Conservation (phyloP, 805 yeast genomes). For the Metschnikowia cerradonensis region DNA sequence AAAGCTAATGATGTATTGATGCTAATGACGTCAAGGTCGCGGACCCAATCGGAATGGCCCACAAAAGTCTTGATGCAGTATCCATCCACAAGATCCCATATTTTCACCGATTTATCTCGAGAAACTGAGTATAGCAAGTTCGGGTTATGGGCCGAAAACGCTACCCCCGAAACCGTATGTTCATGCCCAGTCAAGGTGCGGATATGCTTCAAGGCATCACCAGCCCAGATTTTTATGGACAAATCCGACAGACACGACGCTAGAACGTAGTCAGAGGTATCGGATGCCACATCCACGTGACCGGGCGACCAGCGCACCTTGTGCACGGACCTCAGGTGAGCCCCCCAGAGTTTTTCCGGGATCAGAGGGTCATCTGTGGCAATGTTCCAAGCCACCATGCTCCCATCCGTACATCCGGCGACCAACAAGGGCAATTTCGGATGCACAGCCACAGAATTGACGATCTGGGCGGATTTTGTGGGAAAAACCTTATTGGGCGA, state of each 20-base stretch:
- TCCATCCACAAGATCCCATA: conserved; percentile 69
- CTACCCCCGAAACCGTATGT: conserved; percentile 69
- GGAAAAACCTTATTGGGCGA: conserved; percentile 39
- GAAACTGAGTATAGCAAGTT: conserved; percentile 55
- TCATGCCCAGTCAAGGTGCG: conserved; percentile 81
- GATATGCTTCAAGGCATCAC: conserved; percentile 45
- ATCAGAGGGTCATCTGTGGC: conserved; percentile 51
- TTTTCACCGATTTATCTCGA: conserved; percentile 55
- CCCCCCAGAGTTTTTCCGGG: conserved; percentile 59
- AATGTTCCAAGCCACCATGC: conserved; percentile 66
- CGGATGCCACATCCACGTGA: conserved; percentile 28
- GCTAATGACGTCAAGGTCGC: conserved; percentile 49
- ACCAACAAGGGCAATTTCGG: conserved; percentile 65
- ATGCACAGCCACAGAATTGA: conserved; percentile 66
- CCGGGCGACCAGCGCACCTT: conserved; percentile 48
- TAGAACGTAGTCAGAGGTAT: conserved; percentile 25
- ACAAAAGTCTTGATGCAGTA: conserved; percentile 60
- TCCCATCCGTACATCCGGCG: conserved; percentile 70
- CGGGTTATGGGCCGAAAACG: conserved; percentile 46
- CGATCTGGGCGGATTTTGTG: conserved; percentile 53
- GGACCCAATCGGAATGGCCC: conserved; percentile 89
- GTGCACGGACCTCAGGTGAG: conserved; percentile 72
- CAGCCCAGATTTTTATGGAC: conserved; percentile 69
- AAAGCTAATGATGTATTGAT: conserved; percentile 14
- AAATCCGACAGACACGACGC: conserved; percentile 54